Evolutionary conservation across 2,329 filamentous ascomycete genomes (phyloP).

Genomic region (Talaromyces sp.): DNA sequence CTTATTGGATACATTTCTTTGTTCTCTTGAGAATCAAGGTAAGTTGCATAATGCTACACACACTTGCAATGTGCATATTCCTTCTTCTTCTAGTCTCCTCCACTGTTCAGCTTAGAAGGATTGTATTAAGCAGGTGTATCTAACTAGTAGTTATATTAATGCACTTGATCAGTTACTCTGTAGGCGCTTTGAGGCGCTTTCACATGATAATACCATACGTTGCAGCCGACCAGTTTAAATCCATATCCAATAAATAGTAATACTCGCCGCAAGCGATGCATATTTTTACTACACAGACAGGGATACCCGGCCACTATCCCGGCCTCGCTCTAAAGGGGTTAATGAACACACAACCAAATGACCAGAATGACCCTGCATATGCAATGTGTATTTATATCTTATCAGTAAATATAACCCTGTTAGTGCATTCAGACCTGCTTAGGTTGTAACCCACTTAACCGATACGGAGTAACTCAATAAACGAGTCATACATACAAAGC

Average conservation of each 20-base stretch:
- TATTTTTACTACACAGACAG: background rate
- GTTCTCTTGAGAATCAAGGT: background rate
- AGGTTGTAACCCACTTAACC: no score
- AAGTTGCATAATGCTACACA: background rate
- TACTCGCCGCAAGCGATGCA: background rate
- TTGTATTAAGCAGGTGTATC: no score
- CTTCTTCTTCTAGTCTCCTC: background rate
- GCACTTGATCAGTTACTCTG: no score
- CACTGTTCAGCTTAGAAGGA: background rate
- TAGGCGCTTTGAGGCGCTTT: background rate
- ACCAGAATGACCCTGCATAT: conserved; percentile 11
- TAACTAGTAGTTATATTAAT: no score
- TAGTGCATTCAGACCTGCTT: no score
- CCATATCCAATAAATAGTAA: background rate
- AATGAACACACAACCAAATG: background rate
- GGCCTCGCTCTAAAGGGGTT: background rate
- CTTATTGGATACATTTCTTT: background rate
- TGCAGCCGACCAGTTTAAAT: background rate
- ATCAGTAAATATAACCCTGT: background rate
- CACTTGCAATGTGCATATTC: background rate
- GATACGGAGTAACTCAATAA: no score
- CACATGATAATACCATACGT: background rate
- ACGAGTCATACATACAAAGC: no score
- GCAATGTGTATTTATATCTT: conserved; percentile 10
- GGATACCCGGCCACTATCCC: background rate